Percentiles rank a stretch among this genome's conserved stretches.
phyloP scores from a whole-genome alignment of 352 stramenopile genomes.

The Globisporangium splendens region DNA sequence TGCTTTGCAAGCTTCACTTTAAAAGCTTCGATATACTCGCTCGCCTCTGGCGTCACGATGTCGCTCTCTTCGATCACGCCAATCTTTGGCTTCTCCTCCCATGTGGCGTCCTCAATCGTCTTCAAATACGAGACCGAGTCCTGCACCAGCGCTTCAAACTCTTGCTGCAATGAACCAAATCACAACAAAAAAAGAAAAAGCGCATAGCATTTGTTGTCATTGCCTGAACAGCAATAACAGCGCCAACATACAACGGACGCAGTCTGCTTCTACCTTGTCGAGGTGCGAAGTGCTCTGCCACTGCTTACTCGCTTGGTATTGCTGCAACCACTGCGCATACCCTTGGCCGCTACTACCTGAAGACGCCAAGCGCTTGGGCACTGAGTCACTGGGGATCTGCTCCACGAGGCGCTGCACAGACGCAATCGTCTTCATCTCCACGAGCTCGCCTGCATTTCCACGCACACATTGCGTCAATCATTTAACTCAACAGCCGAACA shows the following conservation, averaged over 20 bases:
- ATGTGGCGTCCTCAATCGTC: constrained; percentile 33
- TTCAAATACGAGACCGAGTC: constrained; percentile 42
- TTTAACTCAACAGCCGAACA: neutral
- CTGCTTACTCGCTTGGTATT: constrained; percentile 13
- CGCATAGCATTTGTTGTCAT: too few species aligned
- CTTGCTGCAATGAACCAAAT: constrained; percentile 21
- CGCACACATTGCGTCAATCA: neutral
- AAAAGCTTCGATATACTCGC: constrained; percentile 47
- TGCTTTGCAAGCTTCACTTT: constrained; percentile 60
- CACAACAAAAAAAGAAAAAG: neutral
- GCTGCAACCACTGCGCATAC: constrained; percentile 11
- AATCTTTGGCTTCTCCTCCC: constrained; percentile 34
- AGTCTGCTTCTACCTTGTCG: constrained; percentile 21
- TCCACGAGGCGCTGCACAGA: constrained; percentile 49
- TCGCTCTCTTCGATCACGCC: constrained; percentile 33
- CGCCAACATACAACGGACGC: too few species aligned
- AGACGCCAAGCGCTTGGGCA: neutral
- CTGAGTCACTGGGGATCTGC: constrained; percentile 22
- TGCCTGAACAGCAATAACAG: too few species aligned
- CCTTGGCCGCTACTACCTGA: neutral
- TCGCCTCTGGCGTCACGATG: constrained; percentile 13
- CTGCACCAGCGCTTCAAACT: constrained; percentile 47
- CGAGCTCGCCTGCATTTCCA: constrained; percentile 29
- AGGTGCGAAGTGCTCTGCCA: constrained; percentile 18
- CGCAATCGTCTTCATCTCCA: constrained; percentile 55